Evolutionary conservation across 345 rosid genomes (phyloP), one percentile per base, ranked within the genome.

Genomic region (Chamaenerion angustifolium): DNA sequence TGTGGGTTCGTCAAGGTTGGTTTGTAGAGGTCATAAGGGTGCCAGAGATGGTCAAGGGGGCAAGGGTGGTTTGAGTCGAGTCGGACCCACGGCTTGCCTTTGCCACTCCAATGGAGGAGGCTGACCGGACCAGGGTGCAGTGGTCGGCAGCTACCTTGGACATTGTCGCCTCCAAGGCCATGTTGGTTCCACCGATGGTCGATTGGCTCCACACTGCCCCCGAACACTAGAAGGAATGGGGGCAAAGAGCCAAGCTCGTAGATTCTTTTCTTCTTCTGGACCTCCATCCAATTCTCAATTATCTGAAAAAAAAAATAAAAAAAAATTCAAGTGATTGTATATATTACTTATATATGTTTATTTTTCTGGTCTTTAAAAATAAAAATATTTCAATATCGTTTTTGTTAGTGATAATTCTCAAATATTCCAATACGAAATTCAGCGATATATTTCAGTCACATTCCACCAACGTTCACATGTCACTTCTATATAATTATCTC

Each of bases 61-160:
- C 96, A 87, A 0, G 96, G 79, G 25, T 74, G 81, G 55, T 63
- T 61, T 3, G 68, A 79, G 48, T 87, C 96, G 4, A 87, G 78
- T 31, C 96, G 63, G 0, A 67, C 81, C 96, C 96, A 87, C 0
- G 96, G 96, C 61, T 87, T 87, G 54, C 96, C 96, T 64, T 87
- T 83, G n/a, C 96, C 96, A 45, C 96, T 87, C 96, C 96, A 87
- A 70, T 83, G 96, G 52, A 87, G 66, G 72, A 87, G 56, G 46
- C 96, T 87, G 23, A 81, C 94, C 5, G 94, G 83, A 21, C 96
- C 96, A 0, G 80, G 77, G 44, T 87, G 96, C 66, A 87, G 42
- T 7, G 74, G 52, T 64, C 96, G 60, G 65, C 96, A 87, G 15
- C 85, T 76, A 1, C 88, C 96, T 55, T 73, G 71, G 48, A 87